phyloP scores from a whole-genome alignment of 108 stramenopile genomes.

The Cylindrotheca closterium region DNA sequence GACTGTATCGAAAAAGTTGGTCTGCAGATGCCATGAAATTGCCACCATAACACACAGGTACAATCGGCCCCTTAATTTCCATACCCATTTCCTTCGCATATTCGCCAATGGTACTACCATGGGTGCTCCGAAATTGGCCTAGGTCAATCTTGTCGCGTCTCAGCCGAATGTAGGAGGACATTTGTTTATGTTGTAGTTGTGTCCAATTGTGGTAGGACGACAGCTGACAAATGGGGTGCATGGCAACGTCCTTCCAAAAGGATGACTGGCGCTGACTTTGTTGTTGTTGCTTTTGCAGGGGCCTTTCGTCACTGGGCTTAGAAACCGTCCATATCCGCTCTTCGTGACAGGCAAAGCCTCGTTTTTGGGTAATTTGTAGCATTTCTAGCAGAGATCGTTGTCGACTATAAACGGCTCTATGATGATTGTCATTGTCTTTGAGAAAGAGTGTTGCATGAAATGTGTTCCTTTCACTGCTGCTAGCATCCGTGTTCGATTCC shows the following conservation, averaged over 20 bases:
- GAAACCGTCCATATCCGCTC: conserved; percentile 1
- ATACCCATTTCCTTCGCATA: conserved; percentile 9
- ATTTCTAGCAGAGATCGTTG: conserved; percentile 9
- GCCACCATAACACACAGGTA: conserved; percentile 12
- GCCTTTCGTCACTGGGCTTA: too few species aligned
- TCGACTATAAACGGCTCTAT: conserved; percentile 3
- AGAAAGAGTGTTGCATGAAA: too few species aligned
- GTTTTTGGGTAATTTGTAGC: conserved; percentile 6
- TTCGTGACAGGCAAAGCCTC: conserved; percentile 22
- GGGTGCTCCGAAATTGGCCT: neutral
- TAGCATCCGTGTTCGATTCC: too few species aligned
- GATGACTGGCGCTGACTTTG: neutral
- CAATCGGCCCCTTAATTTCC: neutral
- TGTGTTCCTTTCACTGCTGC: too few species aligned
- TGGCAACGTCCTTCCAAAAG: neutral
- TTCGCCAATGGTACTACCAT: neutral
- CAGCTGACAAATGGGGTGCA: neutral
- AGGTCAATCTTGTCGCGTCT: neutral
- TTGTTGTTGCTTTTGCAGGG: too few species aligned
- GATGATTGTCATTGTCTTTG: conserved; percentile 18
- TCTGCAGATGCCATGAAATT: neutral
- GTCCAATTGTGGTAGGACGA: conserved; percentile 11
- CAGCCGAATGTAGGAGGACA: neutral
- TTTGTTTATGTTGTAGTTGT: neutral
- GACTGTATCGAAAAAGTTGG: neutral